Evolutionary conservation across 345 rosid species (phyloP).

Genomic region (Eucalyptus regnans): DNA sequence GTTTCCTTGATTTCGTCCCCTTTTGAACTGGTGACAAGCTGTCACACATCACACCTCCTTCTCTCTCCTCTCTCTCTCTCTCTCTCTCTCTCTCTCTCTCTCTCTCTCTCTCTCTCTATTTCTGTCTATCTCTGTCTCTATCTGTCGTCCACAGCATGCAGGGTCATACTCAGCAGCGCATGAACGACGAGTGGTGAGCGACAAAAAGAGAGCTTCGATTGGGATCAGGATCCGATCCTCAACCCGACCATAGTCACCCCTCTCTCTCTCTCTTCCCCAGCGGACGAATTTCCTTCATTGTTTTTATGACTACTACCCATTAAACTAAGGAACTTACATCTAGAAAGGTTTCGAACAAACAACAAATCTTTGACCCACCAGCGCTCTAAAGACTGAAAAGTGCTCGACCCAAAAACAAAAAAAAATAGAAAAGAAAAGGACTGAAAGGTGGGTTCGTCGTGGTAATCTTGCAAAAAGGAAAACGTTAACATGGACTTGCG

Average conservation of each 20-base stretch:
- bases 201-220: not conserved
- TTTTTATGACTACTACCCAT: not conserved
- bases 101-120: not conserved
- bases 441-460: not conserved
- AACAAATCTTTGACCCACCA: not conserved
- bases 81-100: not conserved
- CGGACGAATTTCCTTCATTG: not conserved
- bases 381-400: not conserved
- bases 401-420: not conserved
- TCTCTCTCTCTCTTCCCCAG: not conserved
- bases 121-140: not conserved
- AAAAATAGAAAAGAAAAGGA: not conserved
- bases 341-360: not conserved
- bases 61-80: not conserved
- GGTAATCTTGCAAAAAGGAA: not conserved
- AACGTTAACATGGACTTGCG: not conserved
- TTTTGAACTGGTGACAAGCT: conserved; percentile 24
- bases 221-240: conserved; percentile 13
- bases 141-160: not conserved
- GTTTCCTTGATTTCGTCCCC: not conserved
- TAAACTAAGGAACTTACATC: not conserved
- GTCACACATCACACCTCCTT: not conserved
- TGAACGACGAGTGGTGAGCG: not conserved
- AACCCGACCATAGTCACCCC: not conserved
- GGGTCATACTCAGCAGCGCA: not conserved